Base-by-base conservation (phyloP, 2,329 filamentous ascomycete species). In the Cladophialophora immunda region DNA sequence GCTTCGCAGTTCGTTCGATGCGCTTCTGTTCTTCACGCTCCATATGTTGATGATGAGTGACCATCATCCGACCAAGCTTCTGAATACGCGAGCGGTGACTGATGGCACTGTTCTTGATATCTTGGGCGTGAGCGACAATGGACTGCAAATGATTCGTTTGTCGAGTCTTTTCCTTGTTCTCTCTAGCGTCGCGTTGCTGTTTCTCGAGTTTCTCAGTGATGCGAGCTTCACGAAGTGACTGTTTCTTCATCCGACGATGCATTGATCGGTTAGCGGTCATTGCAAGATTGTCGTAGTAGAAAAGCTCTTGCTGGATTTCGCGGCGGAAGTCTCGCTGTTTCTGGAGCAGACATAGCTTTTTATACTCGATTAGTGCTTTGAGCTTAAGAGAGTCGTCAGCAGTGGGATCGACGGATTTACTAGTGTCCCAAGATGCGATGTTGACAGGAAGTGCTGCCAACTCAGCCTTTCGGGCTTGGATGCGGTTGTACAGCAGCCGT, bases 21-120 rank as follows among this genome's bases (percentile, higher is more conserved):
- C 95, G 92, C 84, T 97, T 98, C 86, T 98, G 94, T 82, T 99
- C 95, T 84, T 99, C 95, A 82, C 97, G 97, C 79, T 99, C 95
- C 78, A 99, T 98, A 78, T 94, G 92, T 80, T 94, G 92, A 79
- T 99, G 95, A 68, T 97, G 94, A 65, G 86, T 82, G 70, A 92
- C 86, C 93, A 98, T 97, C 79, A 94, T 87, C 65, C 92, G 91
- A 72, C 93, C 93, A 60, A 98, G 86, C 81, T 96, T 97, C 78
- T 92, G 88, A 70, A 90, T 87, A 75, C 95, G 94, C 75, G 84
- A 86, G 72, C 87, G 89, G 77, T 94, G 90, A 71, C 86, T 83
- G 55, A 83, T 78, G 32, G 89, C 90, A 57, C 87, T 86, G 67
- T 88, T 89, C 66, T 87, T 85, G 53, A 98, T 89, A 73, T 97